Base-by-base conservation (phyloP, 2,329 filamentous ascomycete species). In the Fusarium hainanense region DNA sequence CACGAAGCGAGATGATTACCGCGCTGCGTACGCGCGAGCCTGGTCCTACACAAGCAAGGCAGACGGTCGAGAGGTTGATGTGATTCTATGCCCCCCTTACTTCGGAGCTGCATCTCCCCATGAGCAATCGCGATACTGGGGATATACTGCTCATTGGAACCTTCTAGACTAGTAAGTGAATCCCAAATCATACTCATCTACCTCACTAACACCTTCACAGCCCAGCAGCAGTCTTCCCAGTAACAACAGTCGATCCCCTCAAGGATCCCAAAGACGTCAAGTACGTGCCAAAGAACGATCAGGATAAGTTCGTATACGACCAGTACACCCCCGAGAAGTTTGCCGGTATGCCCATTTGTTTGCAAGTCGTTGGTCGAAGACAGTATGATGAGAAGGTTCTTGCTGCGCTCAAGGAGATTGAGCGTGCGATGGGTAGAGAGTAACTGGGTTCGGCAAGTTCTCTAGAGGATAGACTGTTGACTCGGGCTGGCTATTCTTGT, bases 141-240 rank as follows among this genome's bases (percentile, higher is more conserved):
- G 85, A 2, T 93, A 92, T 70, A 91, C 89, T 0, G 80, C 85
- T 1, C 85, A 89, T 65, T 92, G 89, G 89, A 93, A 92, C 74
- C 72, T 92, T 43, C 83, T 92, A 3, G 89, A 93, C 75, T 91
- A 91, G 60, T 63, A 44, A 7, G 60, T 32, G 2, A 6, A 12
- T 14, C 11, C 0, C 12, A 3, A 1, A 5, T 18, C 6, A 1
- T 3, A 2, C 13, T 32, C 6, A 2, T 0, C 14, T 3, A 11
- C 6, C n/a, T 42, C 7, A 3, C 58, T 63, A 11, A 63, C 43
- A 5, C 2, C 23, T 1, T 10, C 5, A 11, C 4, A 63, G 60
- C 75, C 88, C 90, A 1, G 85, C 83, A 12, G 77, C 86, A 4
- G 83, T 88, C 0, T 90, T 92, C 73, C 90, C 90, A 0, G 87